phyloP scores from a whole-genome alignment of 2,329 filamentous ascomycete species.

The Epichloe baconii region DNA sequence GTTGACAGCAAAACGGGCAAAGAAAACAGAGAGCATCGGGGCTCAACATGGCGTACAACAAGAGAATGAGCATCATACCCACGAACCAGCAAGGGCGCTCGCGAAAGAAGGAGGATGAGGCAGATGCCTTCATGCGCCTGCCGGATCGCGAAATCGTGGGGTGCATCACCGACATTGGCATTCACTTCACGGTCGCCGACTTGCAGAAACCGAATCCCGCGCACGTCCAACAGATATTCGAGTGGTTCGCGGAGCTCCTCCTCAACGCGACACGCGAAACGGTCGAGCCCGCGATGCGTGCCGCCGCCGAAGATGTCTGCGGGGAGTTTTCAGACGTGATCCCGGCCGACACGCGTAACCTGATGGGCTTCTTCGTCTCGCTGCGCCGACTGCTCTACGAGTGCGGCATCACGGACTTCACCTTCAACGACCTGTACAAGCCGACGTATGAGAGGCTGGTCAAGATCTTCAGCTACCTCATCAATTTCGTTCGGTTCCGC shows the following conservation, averaged over 20 bases:
- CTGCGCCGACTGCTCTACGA: conserved; percentile 67
- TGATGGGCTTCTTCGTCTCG: conserved; percentile 91
- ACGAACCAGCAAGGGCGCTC: conserved; percentile 35
- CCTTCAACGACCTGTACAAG: conserved; percentile 80
- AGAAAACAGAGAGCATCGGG: background rate
- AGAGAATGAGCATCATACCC: conserved; percentile 48
- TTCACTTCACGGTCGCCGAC: conserved; percentile 74
- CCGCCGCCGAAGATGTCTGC: conserved; percentile 76
- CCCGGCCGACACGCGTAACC: conserved; percentile 75
- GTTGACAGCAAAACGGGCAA: background rate
- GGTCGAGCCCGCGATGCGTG: conserved; percentile 88
- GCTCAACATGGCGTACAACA: conserved; percentile 42
- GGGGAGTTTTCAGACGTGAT: conserved; percentile 76
- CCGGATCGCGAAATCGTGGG: conserved; percentile 75
- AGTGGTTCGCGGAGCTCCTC: conserved; percentile 90
- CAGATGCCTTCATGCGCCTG: conserved; percentile 46
- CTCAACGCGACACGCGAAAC: conserved; percentile 90
- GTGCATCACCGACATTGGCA: conserved; percentile 94
- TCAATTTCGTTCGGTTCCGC: conserved; percentile 96
- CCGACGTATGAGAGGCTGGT: conserved; percentile 82
- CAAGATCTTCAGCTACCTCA: conserved; percentile 94
- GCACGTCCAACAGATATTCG: conserved; percentile 93
- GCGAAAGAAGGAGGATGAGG: conserved; percentile 46
- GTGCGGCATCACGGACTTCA: conserved; percentile 89
- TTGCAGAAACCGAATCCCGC: conserved; percentile 87